phyloP scores from a whole-genome alignment of 1,284 basidiomycete genomes.

The Tilletiaria anomala region DNA sequence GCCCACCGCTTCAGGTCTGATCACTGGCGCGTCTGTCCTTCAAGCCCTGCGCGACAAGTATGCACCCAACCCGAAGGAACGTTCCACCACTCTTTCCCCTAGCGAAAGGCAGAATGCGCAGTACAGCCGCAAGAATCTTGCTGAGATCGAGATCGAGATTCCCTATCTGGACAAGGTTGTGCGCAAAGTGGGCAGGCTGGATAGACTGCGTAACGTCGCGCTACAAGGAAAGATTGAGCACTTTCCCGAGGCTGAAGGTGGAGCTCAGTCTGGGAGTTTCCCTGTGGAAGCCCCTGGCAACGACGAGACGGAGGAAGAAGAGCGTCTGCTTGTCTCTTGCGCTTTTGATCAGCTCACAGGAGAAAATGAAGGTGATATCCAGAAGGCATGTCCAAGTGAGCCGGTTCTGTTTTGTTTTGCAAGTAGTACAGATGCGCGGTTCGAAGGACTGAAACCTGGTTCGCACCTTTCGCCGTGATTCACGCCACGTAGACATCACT shows the following conservation, averaged over 20 bases:
- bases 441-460: not conserved
- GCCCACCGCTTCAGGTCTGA: slow-evolving; percentile 22
- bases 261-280: not conserved
- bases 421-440: not conserved
- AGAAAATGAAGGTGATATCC: slow-evolving; percentile 49
- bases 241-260: slow-evolving; percentile 1
- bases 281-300: not conserved
- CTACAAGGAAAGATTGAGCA: slow-evolving; percentile 42
- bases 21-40: slow-evolving; percentile 56
- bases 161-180: slow-evolving; percentile 66
- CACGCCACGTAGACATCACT: too few species aligned
- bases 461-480: too few species aligned
- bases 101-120: slow-evolving; percentile 50
- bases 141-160: slow-evolving; percentile 64
- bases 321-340: slow-evolving; percentile 45
- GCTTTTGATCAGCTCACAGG: slow-evolving; percentile 41
- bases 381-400: slow-evolving; percentile 56
- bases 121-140: slow-evolving; percentile 16
- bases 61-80: not conserved
- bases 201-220: slow-evolving; percentile 59
- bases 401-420: too few species aligned
- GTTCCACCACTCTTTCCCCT: slow-evolving; percentile 37
- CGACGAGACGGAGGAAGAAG: slow-evolving; percentile 1
- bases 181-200: slow-evolving; percentile 54
- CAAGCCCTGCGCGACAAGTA: slow-evolving; percentile 48